phyloP scores from a whole-genome alignment of 768 basidiomycete species.

The Nidularia sp. region DNA sequence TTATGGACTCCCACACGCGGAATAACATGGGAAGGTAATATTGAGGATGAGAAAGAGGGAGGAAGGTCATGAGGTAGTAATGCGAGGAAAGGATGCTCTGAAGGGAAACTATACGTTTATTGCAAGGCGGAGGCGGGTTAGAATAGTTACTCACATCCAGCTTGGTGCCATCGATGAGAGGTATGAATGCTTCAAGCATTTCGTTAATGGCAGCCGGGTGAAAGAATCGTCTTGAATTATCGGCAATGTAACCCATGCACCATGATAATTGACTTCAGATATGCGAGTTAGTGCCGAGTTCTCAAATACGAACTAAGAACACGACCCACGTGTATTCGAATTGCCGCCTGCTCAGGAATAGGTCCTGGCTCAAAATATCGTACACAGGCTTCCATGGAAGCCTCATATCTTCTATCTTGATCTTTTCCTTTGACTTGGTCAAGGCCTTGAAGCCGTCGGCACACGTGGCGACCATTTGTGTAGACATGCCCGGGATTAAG shows the following conservation, averaged over 20 bases:
- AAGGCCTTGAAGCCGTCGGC: constrained; percentile 59
- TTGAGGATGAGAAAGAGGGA: constrained; percentile 83
- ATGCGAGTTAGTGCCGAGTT: constrained; percentile 4
- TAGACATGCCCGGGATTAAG: constrained; percentile 73
- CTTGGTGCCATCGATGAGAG: constrained; percentile 68
- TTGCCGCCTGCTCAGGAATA: constrained; percentile 74
- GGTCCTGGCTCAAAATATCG: constrained; percentile 62
- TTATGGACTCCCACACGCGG: constrained; percentile 83
- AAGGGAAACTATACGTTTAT: constrained; percentile 5
- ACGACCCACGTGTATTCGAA: constrained; percentile 70
- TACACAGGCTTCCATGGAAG: constrained; percentile 82
- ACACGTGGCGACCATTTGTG: constrained; percentile 61
- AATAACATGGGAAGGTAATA: constrained; percentile 81
- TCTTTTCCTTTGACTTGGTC: constrained; percentile 67
- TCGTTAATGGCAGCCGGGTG: constrained; percentile 83
- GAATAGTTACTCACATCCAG: constrained; percentile 53
- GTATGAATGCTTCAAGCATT: constrained; percentile 86
- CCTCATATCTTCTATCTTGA: constrained; percentile 73
- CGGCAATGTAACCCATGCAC: constrained; percentile 72
- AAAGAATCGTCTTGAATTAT: constrained; percentile 75
- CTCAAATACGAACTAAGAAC: neutral
- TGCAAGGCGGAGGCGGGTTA: neutral
- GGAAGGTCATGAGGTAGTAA: constrained; percentile 81
- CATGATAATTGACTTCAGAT: constrained; percentile 61
- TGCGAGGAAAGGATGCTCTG: constrained; percentile 78